These are phyloP conservation scores for Arthrobotrys musiformis DNA, from an alignment of 2,329 filamentous ascomycete genomes.

Conservation along the genomic window DNA sequence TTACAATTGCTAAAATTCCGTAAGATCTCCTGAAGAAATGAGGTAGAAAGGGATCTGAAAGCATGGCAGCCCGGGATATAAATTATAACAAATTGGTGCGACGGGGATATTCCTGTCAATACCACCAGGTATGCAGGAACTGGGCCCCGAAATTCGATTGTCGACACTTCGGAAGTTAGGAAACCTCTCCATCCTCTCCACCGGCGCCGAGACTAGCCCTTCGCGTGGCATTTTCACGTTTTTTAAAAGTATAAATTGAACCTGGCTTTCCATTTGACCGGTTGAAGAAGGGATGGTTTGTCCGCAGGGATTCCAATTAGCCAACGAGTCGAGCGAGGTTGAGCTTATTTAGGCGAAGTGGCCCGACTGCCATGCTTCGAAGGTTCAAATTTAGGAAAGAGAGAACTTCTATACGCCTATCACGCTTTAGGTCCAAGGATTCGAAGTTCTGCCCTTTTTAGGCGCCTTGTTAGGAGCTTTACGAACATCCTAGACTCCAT, in stretches of 20 bases:
- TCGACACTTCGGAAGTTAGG: neutral
- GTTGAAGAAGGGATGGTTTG: neutral
- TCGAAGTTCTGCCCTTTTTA: too few species aligned
- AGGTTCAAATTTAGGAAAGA: too few species aligned
- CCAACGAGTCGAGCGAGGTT: neutral
- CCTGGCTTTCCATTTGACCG: neutral
- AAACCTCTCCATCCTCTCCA: neutral
- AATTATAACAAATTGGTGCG: neutral
- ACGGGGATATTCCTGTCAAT: neutral
- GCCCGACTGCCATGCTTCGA: neutral
- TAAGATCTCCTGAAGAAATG: neutral
- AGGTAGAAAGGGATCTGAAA: neutral
- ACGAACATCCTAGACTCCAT: too few species aligned
- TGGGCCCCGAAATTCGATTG: neutral
- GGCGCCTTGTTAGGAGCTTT: too few species aligned
- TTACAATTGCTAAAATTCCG: neutral
- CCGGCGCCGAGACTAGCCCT: too few species aligned
- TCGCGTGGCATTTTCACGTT: conserved; percentile 13
- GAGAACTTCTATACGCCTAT: too few species aligned
- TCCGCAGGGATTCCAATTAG: conserved; percentile 4
- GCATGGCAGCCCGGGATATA: neutral
- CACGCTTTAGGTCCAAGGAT: too few species aligned
- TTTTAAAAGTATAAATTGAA: neutral
- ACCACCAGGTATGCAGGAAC: neutral
- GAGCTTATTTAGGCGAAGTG: conserved; percentile 5